Base-by-base conservation (phyloP, 495 filamentous ascomycete species). In the Trichoderma asperelloides region DNA sequence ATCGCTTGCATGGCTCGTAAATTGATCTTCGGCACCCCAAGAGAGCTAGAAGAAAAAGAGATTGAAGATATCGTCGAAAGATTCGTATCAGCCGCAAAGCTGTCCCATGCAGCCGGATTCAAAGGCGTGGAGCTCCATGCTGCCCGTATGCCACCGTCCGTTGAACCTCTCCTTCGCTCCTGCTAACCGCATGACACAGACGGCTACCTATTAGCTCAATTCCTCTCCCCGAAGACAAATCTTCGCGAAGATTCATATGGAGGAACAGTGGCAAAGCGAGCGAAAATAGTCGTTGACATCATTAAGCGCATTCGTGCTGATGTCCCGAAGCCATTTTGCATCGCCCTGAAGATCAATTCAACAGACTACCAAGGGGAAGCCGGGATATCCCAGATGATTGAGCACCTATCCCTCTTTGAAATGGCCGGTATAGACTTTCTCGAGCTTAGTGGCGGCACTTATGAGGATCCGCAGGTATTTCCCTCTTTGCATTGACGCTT, bases 101-200 rank as follows among this genome's bases (percentile, higher is more conserved):
- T 76, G 83, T 11, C 41, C 63, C 2, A 70, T 75, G 66, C 79
- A 75, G 88, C 87, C 0, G 89, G 89, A 11, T 91, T 91, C 66
- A 90, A 91, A 70, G 89, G 89, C 25, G 88, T 92, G 15, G 89
- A 92, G 74, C 79, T 90, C 65, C 88, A 91, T 72, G 84, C 78
- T 21, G 87, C 87, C 0, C 91, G n/a, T n/a, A n/a, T n/a, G n/a
- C n/a, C n/a, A n/a, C n/a, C n/a, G n/a, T n/a, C n/a, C n/a, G n/a
- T n/a, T n/a, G n/a, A n/a, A n/a, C n/a, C n/a, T n/a, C n/a, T n/a
- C n/a, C n/a, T n/a, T n/a, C n/a, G n/a, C n/a, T n/a, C n/a, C n/a
- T n/a, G n/a, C n/a, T n/a, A n/a, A n/a, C n/a, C n/a, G n/a, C n/a
- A n/a, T n/a, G n/a, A n/a, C n/a, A n/a, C n/a, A n/a, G n/a, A 92